These are phyloP conservation scores for Cyclocybe aegerita DNA, from an alignment of 768 basidiomycete species.

Conservation along the genomic window DNA sequence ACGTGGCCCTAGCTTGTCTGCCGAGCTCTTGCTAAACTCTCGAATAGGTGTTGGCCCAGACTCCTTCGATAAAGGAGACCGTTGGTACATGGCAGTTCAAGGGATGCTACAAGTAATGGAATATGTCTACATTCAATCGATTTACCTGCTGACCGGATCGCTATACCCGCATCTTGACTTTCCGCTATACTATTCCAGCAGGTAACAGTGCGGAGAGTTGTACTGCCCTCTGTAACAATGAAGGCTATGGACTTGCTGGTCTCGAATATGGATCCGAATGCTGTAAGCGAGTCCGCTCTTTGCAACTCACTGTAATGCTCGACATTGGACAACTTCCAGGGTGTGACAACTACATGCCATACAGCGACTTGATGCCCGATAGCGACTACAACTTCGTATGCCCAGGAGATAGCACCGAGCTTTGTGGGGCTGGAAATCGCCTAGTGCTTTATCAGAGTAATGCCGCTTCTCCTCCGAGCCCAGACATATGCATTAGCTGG, in stretches of 20 bases:
- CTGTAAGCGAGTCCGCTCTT: conserved; percentile 1
- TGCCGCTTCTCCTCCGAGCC: conserved; percentile 14
- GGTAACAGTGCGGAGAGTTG: conserved; percentile 14
- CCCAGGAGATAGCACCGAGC: conserved; percentile 40
- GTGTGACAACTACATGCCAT: conserved; percentile 20
- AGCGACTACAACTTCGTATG: conserved; percentile 44
- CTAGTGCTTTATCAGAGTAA: conserved; percentile 42
- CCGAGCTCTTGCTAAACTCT: too few relatives aligned
- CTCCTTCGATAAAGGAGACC: conserved; percentile 3
- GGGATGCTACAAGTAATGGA: conserved; percentile 12
- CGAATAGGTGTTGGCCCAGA: background rate
- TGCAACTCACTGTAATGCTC: too few relatives aligned
- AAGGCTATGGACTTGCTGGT: conserved; percentile 15
- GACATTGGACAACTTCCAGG: conserved; percentile 1
- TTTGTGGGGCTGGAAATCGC: conserved; percentile 43
- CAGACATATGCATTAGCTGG: conserved; percentile 14
- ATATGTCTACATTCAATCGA: background rate
- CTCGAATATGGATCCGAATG: conserved; percentile 12
- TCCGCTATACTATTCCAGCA: conserved; percentile 6
- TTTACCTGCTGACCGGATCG: background rate
- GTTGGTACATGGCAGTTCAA: conserved; percentile 12
- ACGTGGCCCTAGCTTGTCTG: too few relatives aligned
- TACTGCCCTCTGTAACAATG: conserved; percentile 16
- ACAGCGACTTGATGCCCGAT: conserved; percentile 6
- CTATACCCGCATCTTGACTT: conserved; percentile 11